phyloP scores from a whole-genome alignment of 1,284 basidiomycete genomes.

The Cutaneotrichosporon daszewskae region DNA sequence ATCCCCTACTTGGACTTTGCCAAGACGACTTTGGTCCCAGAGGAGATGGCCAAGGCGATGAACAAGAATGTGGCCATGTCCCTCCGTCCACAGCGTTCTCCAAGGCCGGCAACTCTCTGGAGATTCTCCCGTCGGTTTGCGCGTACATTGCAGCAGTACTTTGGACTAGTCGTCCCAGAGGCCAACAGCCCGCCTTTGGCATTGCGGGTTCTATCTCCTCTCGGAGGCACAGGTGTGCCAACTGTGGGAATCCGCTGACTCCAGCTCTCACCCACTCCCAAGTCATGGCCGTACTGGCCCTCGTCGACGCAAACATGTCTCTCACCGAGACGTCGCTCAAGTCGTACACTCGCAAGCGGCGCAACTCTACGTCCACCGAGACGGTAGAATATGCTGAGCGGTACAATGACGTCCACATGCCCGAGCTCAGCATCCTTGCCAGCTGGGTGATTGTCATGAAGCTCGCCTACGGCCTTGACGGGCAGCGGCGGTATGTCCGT shows the following conservation, averaged over 20 bases:
- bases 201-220: conserved; percentile 65
- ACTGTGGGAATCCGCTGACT: conserved; percentile 44
- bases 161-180: conserved; percentile 66
- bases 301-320: conserved; percentile 33
- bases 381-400: conserved; percentile 6
- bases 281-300: conserved; percentile 24
- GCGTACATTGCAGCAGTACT: conserved; percentile 37
- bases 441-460: conserved; percentile 68
- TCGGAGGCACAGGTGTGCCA: conserved; percentile 70
- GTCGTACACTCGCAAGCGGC: conserved; percentile 42
- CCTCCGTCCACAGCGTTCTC: conserved; percentile 18
- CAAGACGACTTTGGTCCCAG: conserved; percentile 56
- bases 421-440: conserved; percentile 67
- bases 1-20: conserved; percentile 77
- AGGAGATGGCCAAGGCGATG: conserved; percentile 49
- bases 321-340: conserved; percentile 33
- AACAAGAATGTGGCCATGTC: conserved; percentile 8
- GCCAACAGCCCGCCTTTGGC: conserved; percentile 70
- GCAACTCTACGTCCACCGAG: conserved; percentile 7
- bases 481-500: conserved; percentile 54
- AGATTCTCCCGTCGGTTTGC: conserved; percentile 20
- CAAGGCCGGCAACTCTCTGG: conserved; percentile 21
- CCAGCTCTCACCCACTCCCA: conserved; percentile 56
- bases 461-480: conserved; percentile 76
- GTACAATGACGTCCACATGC: conserved; percentile 51